Evolutionary conservation across 768 basidiomycete genomes (phyloP), one percentile per base, ranked within the genome.

Genomic region (Tremella mesenterica): DNA sequence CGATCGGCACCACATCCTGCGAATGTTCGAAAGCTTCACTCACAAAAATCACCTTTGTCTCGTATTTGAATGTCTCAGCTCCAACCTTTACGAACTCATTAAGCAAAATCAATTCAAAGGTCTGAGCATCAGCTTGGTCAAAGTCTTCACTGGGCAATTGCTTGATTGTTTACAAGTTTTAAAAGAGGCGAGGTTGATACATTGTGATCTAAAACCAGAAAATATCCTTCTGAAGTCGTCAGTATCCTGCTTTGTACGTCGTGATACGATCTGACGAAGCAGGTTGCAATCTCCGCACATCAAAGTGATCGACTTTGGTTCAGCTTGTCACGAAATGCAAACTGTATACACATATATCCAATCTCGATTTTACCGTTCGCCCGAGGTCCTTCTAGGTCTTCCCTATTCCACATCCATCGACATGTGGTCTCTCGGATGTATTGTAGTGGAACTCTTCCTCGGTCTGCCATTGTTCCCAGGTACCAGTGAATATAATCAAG

Each of bases 331-430:
- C 71, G 95, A 97, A 75, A 85, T 88, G 64, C 92, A 96, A 75
- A 99, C 93, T n/a, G 91, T 97, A 38, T 99, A 99, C 73, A 99
- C 95, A 3, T 99, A 99, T 76, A 97, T 99, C 71, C 95, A 99
- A 70, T 96, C 92, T 8, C 81, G 95, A 46, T 99, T 99, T 77
- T 99, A 99, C 73, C 86, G 95, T 39, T 93, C 89, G 1, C 95
- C 95, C 12, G 95, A 99, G 76, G 95, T 99, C 16, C 79, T 99
- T 26, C 79, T 99, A 23, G 91, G 91, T 13, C 83, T 96, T 72
- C 84, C 91, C 12, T 97, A 99, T 73, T 92, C 85, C 21, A 83
- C 90, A 10, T 79, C 88, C 10, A 97, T 99, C 75, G 95, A 99
- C 73, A 96, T 99, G 91, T 99, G 95, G 95, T 92, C 88, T 16